Conservation (phyloP, 495 filamentous ascomycete species). For the Podospora anserina region DNA sequence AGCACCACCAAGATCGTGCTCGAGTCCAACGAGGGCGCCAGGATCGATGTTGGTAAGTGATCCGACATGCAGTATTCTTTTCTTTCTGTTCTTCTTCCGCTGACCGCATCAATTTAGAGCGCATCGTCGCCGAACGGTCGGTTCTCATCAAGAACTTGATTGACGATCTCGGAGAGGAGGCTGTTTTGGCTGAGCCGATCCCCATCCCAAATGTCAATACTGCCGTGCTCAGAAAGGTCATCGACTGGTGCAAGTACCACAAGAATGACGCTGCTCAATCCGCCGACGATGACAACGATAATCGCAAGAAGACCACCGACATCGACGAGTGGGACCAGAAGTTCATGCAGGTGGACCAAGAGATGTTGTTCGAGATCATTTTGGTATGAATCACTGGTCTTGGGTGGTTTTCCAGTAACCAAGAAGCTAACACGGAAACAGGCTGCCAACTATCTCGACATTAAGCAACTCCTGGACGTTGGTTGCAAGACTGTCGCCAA, state of each 20-base stretch:
- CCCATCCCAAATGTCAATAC: conserved; percentile 85
- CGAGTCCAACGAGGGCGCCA: conserved; percentile 20
- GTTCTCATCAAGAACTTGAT: conserved; percentile 97
- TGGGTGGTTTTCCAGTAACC: background rate
- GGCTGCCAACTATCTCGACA: conserved; percentile 79
- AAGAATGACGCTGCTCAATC: conserved; percentile 73
- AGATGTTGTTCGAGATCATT: conserved; percentile 99
- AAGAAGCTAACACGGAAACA: conserved; percentile 19
- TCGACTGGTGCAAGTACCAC: conserved; percentile 97
- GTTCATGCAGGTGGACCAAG: conserved; percentile 99
- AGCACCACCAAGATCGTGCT: conserved; percentile 9
- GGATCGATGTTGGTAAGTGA: conserved; percentile 19
- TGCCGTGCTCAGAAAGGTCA: conserved; percentile 86
- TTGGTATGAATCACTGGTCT: conserved; percentile 57
- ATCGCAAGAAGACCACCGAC: conserved; percentile 94
- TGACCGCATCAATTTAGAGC: conserved; percentile 46
- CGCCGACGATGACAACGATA: conserved; percentile 86
- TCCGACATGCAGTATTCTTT: background rate
- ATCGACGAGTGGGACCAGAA: conserved; percentile 99
- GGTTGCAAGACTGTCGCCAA: conserved; percentile 83
- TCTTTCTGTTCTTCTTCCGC: conserved; percentile 8
- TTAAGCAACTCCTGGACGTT: conserved; percentile 77
- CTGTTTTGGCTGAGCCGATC: conserved; percentile 69
- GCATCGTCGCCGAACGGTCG: conserved; percentile 82
- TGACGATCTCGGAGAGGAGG: conserved; percentile 76